Evolutionary conservation across 768 basidiomycete genomes (phyloP).

Genomic region (Podaxis sp.): DNA sequence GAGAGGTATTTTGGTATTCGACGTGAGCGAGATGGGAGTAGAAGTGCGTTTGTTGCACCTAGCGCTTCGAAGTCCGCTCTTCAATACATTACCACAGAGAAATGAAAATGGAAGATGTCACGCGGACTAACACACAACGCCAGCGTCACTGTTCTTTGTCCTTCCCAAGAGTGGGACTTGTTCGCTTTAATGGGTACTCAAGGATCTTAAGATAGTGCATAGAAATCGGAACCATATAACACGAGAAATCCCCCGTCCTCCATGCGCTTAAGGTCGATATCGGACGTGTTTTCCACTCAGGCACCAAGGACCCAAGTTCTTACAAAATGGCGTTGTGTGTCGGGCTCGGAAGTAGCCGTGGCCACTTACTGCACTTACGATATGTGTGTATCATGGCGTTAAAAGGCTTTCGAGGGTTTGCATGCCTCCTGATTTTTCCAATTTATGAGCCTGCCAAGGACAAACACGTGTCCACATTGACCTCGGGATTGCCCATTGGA

Average conservation of each 20-base stretch:
- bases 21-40: neutral
- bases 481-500: neutral
- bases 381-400: no score
- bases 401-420: no score
- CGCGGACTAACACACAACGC: neutral
- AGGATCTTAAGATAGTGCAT: neutral
- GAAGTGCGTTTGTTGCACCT: neutral
- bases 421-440: neutral
- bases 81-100: neutral
- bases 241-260: no score
- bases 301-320: no score
- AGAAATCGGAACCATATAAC: neutral
- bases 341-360: no score
- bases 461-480: slow-evolving; percentile 9
- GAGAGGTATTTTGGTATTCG: neutral
- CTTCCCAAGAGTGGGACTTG: neutral
- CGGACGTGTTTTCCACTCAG: no score
- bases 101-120: neutral
- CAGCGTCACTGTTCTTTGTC: neutral
- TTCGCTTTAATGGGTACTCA: neutral
- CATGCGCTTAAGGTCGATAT: no score
- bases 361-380: no score
- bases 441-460: neutral
- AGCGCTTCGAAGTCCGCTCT: neutral
- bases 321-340: no score